phyloP scores from a whole-genome alignment of 2,329 filamentous ascomycete genomes.

The Fusarium sp. region DNA sequence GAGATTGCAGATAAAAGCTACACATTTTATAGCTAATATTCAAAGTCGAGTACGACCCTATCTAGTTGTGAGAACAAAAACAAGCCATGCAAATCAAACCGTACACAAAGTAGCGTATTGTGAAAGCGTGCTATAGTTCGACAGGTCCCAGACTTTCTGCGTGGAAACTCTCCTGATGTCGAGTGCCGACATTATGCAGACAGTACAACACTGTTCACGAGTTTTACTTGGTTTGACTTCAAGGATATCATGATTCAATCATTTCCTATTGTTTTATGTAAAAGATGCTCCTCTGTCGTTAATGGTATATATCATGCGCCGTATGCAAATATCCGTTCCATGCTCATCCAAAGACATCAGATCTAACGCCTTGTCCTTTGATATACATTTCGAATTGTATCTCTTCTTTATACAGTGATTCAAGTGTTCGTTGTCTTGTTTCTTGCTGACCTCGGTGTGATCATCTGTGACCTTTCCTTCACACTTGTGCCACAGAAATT shows the following conservation, averaged over 20 bases:
- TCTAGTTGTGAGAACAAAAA: too few relatives aligned
- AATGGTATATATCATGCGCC: conserved; percentile 28
- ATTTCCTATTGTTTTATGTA: not conserved
- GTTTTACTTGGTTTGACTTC: too few relatives aligned
- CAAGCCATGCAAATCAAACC: too few relatives aligned
- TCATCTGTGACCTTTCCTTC: conserved; percentile 2
- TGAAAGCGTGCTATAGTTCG: too few relatives aligned
- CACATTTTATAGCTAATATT: too few relatives aligned
- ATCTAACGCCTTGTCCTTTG: conserved; percentile 30
- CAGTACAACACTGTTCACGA: too few relatives aligned
- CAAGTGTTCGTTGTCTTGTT: not conserved
- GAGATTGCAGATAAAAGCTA: too few relatives aligned
- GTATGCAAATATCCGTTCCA: conserved; percentile 15
- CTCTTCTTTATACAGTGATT: not conserved
- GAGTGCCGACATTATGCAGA: not conserved
- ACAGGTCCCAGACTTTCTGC: too few relatives aligned
- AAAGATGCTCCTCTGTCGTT: not conserved
- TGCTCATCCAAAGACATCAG: conserved; percentile 25
- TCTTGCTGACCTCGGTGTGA: conserved; percentile 1
- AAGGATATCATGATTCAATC: not conserved
- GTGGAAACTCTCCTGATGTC: too few relatives aligned
- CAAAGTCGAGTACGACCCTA: too few relatives aligned
- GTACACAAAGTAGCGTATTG: too few relatives aligned
- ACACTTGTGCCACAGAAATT: not conserved
- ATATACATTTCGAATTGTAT: not conserved